Evolutionary conservation across 352 stramenopile species (phyloP), one percentile per base, ranked within the genome.

Genomic region (Pythium vanterpoolii): DNA sequence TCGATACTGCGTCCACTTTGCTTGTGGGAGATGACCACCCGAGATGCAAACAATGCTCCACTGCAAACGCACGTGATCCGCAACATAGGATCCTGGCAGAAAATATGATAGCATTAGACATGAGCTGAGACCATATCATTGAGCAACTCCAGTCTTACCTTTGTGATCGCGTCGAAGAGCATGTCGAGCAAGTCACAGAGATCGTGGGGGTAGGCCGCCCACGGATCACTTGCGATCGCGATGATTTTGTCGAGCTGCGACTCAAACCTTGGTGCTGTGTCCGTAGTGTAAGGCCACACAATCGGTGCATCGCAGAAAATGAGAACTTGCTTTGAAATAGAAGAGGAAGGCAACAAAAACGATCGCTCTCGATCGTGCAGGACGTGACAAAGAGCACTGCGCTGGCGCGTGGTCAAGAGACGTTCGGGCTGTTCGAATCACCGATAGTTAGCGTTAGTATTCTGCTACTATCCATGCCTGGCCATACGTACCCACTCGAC

Each of bases 271-370:
- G n/a, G n/a, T n/a, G 19, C 13, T 19, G 23, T 18, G 1, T 57
- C 27, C 1, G 54, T 24, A 1, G 4, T 21, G 21, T 59, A 69
- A 7, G 62, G 66, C 71, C 74, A 83, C 7, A 77, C 65, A 14
- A 92, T 56, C 21, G 74, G 76, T 0, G 72, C 16, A 30, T 90
- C 79, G n/a, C 79, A 86, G 11, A 88, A 58, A 44, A 92, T 62
- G 0, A 86, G 44, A 21, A 71, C 44, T 60, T 60, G 36, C 23
- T 44, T 59, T 10, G 46, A 58, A 2, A 5, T 24, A 16, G 26
- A 31, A 42, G 38, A n/a, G n/a, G n/a, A n/a, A n/a, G n/a, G n/a
- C n/a, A n/a, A n/a, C n/a, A n/a, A n/a, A n/a, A n/a, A 59, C 14
- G 50, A 50, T 13, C 21, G 21, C 1, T 21, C 14, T 28, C 0